Percentiles rank a stretch among this genome's conserved stretches.
Evolutionary conservation across 345 rosid genomes (phyloP).

Genomic region (Erucastrum elatum): DNA sequence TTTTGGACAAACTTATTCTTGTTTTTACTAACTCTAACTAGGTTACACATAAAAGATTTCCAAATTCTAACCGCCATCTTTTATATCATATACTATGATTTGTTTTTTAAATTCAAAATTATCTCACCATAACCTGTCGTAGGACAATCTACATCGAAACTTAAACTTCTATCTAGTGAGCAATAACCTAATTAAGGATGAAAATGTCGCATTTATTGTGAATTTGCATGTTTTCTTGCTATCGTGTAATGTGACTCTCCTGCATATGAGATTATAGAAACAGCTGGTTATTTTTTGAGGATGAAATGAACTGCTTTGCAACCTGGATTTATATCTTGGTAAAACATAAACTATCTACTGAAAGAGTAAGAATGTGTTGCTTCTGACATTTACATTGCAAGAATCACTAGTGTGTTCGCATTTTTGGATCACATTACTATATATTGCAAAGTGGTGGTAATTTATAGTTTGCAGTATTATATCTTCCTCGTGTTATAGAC

Average conservation of each 20-base stretch:
- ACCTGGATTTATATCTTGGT: neutral
- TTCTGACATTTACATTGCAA: neutral
- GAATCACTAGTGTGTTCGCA: neutral
- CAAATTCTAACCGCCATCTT: neutral
- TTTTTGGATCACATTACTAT: neutral
- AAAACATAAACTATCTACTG: neutral
- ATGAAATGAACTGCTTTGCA: neutral
- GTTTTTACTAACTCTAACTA: neutral
- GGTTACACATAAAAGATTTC: neutral
- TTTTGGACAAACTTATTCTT: conserved; percentile 22
- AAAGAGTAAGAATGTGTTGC: neutral
- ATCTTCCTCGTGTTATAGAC: neutral
- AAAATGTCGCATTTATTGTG: neutral
- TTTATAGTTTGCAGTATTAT: neutral
- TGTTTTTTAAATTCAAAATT: neutral
- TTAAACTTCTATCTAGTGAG: too few species aligned
- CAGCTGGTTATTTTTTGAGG: neutral
- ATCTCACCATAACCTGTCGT: neutral
- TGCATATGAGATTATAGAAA: neutral
- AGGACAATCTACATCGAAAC: neutral
- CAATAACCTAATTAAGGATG: neutral
- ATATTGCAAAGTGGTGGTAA: neutral
- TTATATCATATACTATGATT: neutral
- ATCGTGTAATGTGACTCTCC: neutral
- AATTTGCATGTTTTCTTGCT: neutral